A percentile compares a stretch with the other conserved stretches of the same genome.
phyloP scores from a whole-genome alignment of 306 rosid species.

The Vachellia collinsii region DNA sequence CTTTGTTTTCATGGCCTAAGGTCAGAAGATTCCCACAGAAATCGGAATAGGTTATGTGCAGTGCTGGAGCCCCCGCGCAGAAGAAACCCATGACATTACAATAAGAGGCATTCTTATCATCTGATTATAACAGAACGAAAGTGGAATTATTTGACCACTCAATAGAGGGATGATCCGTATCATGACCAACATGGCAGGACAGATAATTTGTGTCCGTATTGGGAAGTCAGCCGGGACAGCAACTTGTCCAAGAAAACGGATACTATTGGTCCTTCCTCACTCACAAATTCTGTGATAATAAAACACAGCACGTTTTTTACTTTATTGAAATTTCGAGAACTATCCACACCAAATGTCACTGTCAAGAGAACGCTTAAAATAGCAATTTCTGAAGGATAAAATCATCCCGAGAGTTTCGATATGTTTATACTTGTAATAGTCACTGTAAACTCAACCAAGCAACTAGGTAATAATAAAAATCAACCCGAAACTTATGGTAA shows the following conservation, averaged over 20 bases:
- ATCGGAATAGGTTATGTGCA: constrained; percentile 3
- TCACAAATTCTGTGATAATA: constrained; percentile 35
- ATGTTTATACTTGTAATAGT: background rate
- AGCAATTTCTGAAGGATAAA: constrained; percentile 22
- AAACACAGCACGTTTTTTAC: constrained; percentile 30
- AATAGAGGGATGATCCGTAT: constrained; percentile 35
- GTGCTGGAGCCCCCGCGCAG: too few species aligned
- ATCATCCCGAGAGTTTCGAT: constrained; percentile 34
- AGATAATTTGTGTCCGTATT: constrained; percentile 44
- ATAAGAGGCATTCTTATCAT: constrained; percentile 27
- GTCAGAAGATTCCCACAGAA: constrained; percentile 38
- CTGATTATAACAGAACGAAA: constrained; percentile 36
- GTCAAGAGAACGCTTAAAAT: constrained; percentile 35
- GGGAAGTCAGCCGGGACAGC: constrained; percentile 57
- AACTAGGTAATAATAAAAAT: constrained; percentile 35
- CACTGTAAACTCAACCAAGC: constrained; percentile 22
- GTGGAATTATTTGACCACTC: constrained; percentile 35
- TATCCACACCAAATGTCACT: constrained; percentile 35
- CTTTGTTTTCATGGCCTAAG: constrained; percentile 58
- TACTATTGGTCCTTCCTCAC: constrained; percentile 64
- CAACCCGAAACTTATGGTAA: constrained; percentile 6
- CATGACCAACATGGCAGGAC: constrained; percentile 54
- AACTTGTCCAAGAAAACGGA: constrained; percentile 55
- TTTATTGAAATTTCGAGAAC: constrained; percentile 31
- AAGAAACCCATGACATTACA: constrained; percentile 35